Evolutionary conservation across 495 filamentous ascomycete genomes (phyloP), one percentile per base, ranked within the genome.

Genomic region (Xylaria telfairii): DNA sequence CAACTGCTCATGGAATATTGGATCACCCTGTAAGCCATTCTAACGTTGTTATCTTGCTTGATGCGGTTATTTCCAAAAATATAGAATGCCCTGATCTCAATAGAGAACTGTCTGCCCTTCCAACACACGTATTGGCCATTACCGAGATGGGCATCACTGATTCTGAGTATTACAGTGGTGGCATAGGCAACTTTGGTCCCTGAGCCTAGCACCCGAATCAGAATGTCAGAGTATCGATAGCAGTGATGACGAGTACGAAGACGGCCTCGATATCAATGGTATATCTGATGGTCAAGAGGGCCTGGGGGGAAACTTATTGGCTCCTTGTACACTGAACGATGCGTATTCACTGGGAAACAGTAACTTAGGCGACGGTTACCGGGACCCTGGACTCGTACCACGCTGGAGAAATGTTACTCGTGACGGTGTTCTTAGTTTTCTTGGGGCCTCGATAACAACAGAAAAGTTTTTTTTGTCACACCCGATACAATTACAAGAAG

Each of bases 1-100:
- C 57, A 41, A 61, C 57, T 30, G 57, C 57, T 3, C 57, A 61
- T n/a, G 57, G 57, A 37, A 61, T 61, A 30, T 26, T 61, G 17
- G 57, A 61, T 61, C 30, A 61, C 17, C 57, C 57, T 21, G 49
- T 53, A 28, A 53, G 49, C 10, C 0, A 17, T n/a, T 30, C 32
- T 61, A 3, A 30, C 8, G n/a, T 34, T 37, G 17, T 32, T 59
- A 30, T 32, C 44, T 10, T 61, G 21, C 5, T 61, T 0, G 15
- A 30, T 37, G 26, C 19, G 8, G 47, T 5, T 28, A 53, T 53
- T 53, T 28, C 26, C 10, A 53, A 47, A 24, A 24, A 8, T 53
- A 28, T 53, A 28, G 12, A 2, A 53, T 53, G n/a, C 26, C n/a
- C 17, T 5, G n/a, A n/a, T 7, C 10, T 13, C 24, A 53, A 28